Evolutionary conservation across 2,329 filamentous ascomycete genomes (phyloP), one percentile per base, ranked within the genome.

Genomic region (Madurella mycetomatis): DNA sequence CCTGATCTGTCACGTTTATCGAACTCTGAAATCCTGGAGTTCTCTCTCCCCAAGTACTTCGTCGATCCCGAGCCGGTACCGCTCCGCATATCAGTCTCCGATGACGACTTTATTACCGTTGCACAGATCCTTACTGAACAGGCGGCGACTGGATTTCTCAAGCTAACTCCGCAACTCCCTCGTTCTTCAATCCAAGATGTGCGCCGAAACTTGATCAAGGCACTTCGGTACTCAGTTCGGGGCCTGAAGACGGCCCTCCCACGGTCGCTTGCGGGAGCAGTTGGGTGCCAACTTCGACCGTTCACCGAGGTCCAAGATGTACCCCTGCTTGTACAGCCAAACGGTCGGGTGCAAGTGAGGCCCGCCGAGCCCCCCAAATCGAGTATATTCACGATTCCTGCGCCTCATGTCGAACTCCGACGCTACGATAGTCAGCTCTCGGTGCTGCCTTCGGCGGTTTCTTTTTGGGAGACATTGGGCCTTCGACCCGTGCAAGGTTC

Each of bases 401-500:
- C 84, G 0, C 88, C 89, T 1, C 85, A 88, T 63, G 73, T 94
- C 39, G 84, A 89, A 60, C 75, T 95, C 11, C 84, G 85, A 47
- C 79, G 89, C 50, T 81, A 84, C 17, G 86, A 90, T 40, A 78
- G 79, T 1, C 81, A 80, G 46, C 79, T 91, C 53, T 89, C 90
- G 11, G 76, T 95, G 40, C 74, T 92, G 18, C 87, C 90, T 1
- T 82, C 88, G 0, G 86, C 88, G 0, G 73, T 92, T 17, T 73
- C 79, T 1, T 95, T 94, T 65, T 95, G 90, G 90, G 89, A 94
- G 65, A 84, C 85, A 45, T 73, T 95, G 16, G 87, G 88, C 0
- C 76, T 95, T 1, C 83, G 83, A 1, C 90, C 90, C 3, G 82
- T 82, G 9, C 82, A 82, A 55, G 87, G 88, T 0, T 65, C 76